These are phyloP conservation scores for Pyrenophora seminiperda DNA, from an alignment of 2,329 filamentous ascomycete species.

Conservation along the genomic window DNA sequence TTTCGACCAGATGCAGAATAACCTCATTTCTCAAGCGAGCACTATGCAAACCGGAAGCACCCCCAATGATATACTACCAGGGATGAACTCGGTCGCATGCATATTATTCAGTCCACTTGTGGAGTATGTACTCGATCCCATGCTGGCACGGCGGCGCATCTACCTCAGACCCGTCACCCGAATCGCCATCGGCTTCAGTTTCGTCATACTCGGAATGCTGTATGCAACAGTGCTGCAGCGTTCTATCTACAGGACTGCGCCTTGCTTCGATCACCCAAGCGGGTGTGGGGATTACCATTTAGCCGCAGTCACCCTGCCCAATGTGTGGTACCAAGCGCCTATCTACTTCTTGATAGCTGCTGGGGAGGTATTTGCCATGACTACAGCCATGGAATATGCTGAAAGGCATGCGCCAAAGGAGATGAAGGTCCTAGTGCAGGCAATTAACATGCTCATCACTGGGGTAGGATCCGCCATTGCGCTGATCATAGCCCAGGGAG, in stretches of 20 bases:
- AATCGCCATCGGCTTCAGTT: conserved; percentile 42
- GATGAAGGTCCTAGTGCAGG: conserved; percentile 50
- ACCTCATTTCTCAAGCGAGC: conserved; percentile 46
- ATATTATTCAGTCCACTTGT: conserved; percentile 43
- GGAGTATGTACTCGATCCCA: conserved; percentile 35
- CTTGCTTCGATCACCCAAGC: conserved; percentile 46
- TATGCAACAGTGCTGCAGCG: conserved; percentile 42
- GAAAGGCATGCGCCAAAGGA: conserved; percentile 52
- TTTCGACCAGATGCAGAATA: conserved; percentile 49
- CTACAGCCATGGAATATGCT: conserved; percentile 52
- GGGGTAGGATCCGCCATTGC: conserved; percentile 40
- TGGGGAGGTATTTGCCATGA: conserved; percentile 52
- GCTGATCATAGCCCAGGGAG: conserved; percentile 39
- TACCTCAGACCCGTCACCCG: conserved; percentile 37
- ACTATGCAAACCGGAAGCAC: conserved; percentile 41
- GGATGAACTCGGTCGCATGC: conserved; percentile 41
- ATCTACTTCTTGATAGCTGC: conserved; percentile 49
- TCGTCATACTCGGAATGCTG: conserved; percentile 35
- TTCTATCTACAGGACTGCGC: conserved; percentile 37
- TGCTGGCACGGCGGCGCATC: conserved; percentile 35
- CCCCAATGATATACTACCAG: conserved; percentile 46
- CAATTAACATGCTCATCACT: conserved; percentile 41
- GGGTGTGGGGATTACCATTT: conserved; percentile 27
- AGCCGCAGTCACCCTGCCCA: conserved; percentile 39
- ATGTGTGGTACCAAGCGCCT: conserved; percentile 50